Percentiles rank a stretch among this genome's conserved stretches.
These are phyloP conservation scores for Buxus sempervirens DNA, from an alignment of 164 flowering plant species.

Conservation along the genomic window DNA sequence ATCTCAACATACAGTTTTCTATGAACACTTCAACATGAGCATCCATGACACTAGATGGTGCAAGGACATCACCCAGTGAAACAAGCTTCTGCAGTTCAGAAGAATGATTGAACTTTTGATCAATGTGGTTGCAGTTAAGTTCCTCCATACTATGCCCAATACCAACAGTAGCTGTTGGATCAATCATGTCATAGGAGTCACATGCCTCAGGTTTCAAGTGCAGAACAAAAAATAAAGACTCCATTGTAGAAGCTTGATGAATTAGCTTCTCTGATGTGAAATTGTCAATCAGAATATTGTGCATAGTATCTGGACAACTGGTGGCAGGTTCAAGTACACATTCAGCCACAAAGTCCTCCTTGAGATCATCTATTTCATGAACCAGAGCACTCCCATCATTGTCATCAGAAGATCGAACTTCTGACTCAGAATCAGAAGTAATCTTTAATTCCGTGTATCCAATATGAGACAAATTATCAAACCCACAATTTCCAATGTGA, in stretches of 20 bases:
- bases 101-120: constrained; percentile 17
- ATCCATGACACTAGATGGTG: constrained; percentile 13
- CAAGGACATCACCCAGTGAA: constrained; percentile 23
- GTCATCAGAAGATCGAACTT: constrained; percentile 53
- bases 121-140: constrained; percentile 38
- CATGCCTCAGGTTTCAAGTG: constrained; percentile 20
- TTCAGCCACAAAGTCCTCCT: constrained; percentile 16
- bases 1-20: constrained; percentile 27
- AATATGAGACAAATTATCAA: constrained; percentile 45
- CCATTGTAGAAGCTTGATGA: constrained; percentile 11
- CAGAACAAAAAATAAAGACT: constrained; percentile 24
- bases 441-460: constrained; percentile 62
- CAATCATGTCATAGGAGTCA: constrained; percentile 16
- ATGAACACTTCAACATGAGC: constrained; percentile 16
- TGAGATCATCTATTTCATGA: constrained; percentile 14
- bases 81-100: constrained; percentile 28
- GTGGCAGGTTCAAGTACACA: constrained; percentile 3
- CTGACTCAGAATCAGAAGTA: constrained; percentile 67
- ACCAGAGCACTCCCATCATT: constrained; percentile 31
- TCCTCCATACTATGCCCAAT: constrained; percentile 35
- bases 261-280: constrained; percentile 19
- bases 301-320: constrained; percentile 4
- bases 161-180: constrained; percentile 20
- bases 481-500: constrained; percentile 15
- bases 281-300: constrained; percentile 7